Conservation (phyloP, 2,329 filamentous ascomycete genomes). For the Colletotrichum truncatum region DNA sequence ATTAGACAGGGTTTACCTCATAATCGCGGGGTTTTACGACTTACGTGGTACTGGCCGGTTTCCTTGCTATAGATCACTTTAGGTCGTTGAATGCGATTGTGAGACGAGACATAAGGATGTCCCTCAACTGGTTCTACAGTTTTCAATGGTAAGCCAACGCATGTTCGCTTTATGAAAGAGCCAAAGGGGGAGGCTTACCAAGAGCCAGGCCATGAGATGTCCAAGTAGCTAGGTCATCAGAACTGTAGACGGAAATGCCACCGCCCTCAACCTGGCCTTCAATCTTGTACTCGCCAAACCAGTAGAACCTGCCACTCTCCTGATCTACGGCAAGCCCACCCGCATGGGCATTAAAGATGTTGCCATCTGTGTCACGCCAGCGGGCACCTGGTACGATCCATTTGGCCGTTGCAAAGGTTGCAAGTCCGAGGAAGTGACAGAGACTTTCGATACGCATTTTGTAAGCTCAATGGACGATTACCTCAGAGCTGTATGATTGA, state of each 20-base stretch:
- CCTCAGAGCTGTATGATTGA: too few relatives aligned
- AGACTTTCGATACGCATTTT: conserved; percentile 27
- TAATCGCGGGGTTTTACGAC: too few relatives aligned
- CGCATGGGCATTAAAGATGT: conserved; percentile 70
- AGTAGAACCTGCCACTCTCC: conserved; percentile 63
- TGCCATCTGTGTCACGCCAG: conserved; percentile 68
- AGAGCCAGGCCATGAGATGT: conserved; percentile 64
- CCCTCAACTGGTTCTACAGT: conserved; percentile 63
- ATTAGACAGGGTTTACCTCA: not conserved
- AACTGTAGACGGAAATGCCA: conserved; percentile 70
- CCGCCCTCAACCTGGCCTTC: conserved; percentile 67
- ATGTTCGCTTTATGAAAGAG: too few relatives aligned
- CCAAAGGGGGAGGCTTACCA: too few relatives aligned
- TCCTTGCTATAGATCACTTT: conserved; percentile 68
- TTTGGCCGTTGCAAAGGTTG: conserved; percentile 46
- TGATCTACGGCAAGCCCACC: conserved; percentile 63
- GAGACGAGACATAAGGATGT: conserved; percentile 62
- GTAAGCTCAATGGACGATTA: too few relatives aligned
- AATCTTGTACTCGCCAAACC: conserved; percentile 70
- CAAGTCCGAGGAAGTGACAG: conserved; percentile 15
- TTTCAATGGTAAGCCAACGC: too few relatives aligned
- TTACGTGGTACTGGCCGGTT: conserved; percentile 64
- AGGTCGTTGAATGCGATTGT: conserved; percentile 68
- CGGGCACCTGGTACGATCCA: conserved; percentile 70
- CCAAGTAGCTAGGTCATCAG: conserved; percentile 69